Evolutionary conservation across 495 filamentous ascomycete species (phyloP).

Genomic region (Aspergillus baeticus): DNA sequence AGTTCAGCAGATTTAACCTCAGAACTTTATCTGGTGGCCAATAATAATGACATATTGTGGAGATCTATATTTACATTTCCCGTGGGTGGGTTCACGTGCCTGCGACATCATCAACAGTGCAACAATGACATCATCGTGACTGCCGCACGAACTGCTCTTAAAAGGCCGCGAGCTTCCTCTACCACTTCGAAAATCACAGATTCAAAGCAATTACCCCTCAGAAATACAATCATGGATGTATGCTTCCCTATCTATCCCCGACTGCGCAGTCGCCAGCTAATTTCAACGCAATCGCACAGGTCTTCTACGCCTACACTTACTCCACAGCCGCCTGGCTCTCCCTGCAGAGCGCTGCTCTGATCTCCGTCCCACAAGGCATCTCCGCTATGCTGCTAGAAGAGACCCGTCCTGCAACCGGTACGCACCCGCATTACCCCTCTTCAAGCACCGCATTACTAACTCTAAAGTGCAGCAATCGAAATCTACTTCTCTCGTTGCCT

Average conservation of each 20-base stretch:
- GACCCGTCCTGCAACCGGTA: slow-evolving; percentile 54
- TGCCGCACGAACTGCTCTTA: neutral
- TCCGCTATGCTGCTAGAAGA: slow-evolving; percentile 59
- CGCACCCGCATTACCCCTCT: slow-evolving; percentile 15
- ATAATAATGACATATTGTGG: no score
- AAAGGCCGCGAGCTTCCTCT: neutral
- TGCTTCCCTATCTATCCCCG: neutral
- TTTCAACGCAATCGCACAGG: no score
- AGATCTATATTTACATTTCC: no score
- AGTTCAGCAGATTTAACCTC: no score
- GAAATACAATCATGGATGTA: slow-evolving; percentile 14
- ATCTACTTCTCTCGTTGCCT: slow-evolving; percentile 70
- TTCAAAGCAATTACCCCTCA: neutral
- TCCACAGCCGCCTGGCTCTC: slow-evolving; percentile 64
- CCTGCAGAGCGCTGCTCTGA: slow-evolving; percentile 64
- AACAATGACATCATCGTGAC: neutral
- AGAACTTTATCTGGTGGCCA: no score
- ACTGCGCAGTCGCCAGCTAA: neutral
- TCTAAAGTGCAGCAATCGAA: slow-evolving; percentile 67
- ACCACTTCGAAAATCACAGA: neutral
- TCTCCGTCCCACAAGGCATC: slow-evolving; percentile 65
- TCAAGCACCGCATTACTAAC: no score
- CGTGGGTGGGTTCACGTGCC: neutral
- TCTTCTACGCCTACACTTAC: slow-evolving; percentile 66
- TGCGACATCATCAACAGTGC: neutral